Evolutionary conservation across 495 filamentous ascomycete genomes (phyloP), one percentile per base, ranked within the genome.

Genomic region (Xylaria acuta): DNA sequence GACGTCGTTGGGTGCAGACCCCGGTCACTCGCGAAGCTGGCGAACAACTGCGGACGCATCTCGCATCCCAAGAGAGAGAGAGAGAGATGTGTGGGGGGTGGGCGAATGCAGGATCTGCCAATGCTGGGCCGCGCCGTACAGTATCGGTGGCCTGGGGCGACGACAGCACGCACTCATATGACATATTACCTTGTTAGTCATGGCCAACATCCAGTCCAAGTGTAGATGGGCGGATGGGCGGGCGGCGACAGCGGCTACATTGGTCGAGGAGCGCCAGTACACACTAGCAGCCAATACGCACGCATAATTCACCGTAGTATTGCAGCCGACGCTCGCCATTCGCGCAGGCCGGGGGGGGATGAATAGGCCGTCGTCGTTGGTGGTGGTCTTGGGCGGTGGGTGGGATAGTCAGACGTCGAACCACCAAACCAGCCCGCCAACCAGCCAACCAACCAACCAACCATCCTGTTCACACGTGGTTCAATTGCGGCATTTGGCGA

Each of bases 401-500:
- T 16, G 38, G n/a, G 36, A 47, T 41, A 45, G 69, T 34, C 69
- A 53, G 47, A 71, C 69, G 56, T 71, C 69, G 69, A 71, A 71
- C 69, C 69, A 71, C 69, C 53, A 32, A 59, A 51, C n/a, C n/a
- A n/a, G n/a, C n/a, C n/a, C n/a, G n/a, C n/a, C n/a, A n/a, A 34
- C 3, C 22, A 27, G 32, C 38, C 36, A 43, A 22, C 60, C 60
- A 41, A 43, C 60, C 65, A 41, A 34, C 67, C 67, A 62, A 34
- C 67, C 53, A 60, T 45, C 27, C 20, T 5, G 8, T 27, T 16
- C 67, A 69, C 67, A 69, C 67, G 70, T 72, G 70, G 51, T 65
- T 72, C 59, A 60, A 66, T 58, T 66, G 63, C 63, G 63, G 70
- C 62, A 67, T 72, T 67, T 59, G 70, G 70, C 63, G 63, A 69